Base-by-base conservation (phyloP, 495 filamentous ascomycete species). In the Penicillium fimorum region DNA sequence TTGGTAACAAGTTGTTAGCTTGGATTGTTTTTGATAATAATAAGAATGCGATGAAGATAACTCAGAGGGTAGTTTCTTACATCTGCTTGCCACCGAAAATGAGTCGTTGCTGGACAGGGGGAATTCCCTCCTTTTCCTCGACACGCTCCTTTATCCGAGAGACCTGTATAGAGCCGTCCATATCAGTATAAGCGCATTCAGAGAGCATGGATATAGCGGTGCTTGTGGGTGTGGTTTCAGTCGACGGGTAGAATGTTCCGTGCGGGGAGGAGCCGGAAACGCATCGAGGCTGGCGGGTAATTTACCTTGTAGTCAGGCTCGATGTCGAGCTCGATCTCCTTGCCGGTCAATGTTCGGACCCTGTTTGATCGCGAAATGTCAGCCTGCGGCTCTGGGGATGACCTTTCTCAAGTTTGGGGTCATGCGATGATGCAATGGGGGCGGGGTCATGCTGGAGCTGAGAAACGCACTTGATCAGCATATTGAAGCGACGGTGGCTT, bases 31-130 rank as follows among this genome's bases (percentile, higher is more conserved):
- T 32, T 20, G 13, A 6, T 10, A 4, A 18, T 20, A 55, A 7
- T 22, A 5, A 13, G 13, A 20, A 25, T 5, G 12, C 9, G 7
- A 5, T 17, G 12, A 50, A 17, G 5, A 24, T 43, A 11, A 17
- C 35, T 18, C 8, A 4, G 22, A 17, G 35, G 18, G n/a, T 13
- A 10, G 22, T 29, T 33, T 72, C 84, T 48, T 78, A 97, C 94
- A 98, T 96, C 68, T 98, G 94, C 76, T 98, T 98, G 59, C 94
- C 94, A 43, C 92, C 91, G 66, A 84, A 97, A 68, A 98, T 98
- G 48, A 98, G 76, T 35, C 95, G 86, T 77, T 98, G 94, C 72
- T 98, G 94, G 24, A 96, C 93, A 17, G 94, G 94, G 29, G 94
- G 94, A 68, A 98, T 97, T 25, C 94, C 94, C 72, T 97, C 95